Evolutionary conservation across 768 basidiomycete genomes (phyloP), one percentile per base, ranked within the genome.

Genomic region (Collybia sordida): DNA sequence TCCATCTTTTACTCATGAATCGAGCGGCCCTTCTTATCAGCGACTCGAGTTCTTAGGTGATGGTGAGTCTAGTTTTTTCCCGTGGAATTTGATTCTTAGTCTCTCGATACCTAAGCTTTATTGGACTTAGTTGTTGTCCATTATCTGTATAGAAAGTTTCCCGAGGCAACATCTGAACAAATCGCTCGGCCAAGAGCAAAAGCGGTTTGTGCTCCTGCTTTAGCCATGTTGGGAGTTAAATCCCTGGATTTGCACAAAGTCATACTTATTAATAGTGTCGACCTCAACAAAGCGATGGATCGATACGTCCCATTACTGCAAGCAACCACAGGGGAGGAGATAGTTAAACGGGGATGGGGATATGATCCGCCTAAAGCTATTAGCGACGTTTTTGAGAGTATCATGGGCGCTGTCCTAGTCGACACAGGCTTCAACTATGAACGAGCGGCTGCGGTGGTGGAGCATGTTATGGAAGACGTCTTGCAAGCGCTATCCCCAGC

Each of bases 11-110:
- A 72, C 76, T 8, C 65, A 65, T 2, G 63, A 67, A 3, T 68
- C 69, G 1, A 77, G 74, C 11, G 73, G 73, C 8, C 71, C 80
- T 5, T 90, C 88, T 2, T 95, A 95, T 65, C 88, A 96, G 53
- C 80, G 93, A 12, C 70, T 94, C 9, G 93, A 96, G 58, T 94
- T 93, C 58, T 75, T 96, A 2, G 93, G 93, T 25, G 93, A 96
- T 62, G 89, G 92, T 93, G 63, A 69, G 83, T 62, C 21, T 38
- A 42, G 24, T 36, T 44, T 18, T 24, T 17, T 27, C 15, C 27
- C 42, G 25, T 42, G 11, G 55, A 60, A 3, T 36, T 7, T 37
- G 43, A 11, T 45, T 19, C 57, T 36, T 15, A 54, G 54, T 15
- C 35, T 43, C 35, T 47, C 2, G 45, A 17, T 53, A 15, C 51